Conservation (phyloP, 1,139 yeast species). For the Diutina mesorugosa region DNA sequence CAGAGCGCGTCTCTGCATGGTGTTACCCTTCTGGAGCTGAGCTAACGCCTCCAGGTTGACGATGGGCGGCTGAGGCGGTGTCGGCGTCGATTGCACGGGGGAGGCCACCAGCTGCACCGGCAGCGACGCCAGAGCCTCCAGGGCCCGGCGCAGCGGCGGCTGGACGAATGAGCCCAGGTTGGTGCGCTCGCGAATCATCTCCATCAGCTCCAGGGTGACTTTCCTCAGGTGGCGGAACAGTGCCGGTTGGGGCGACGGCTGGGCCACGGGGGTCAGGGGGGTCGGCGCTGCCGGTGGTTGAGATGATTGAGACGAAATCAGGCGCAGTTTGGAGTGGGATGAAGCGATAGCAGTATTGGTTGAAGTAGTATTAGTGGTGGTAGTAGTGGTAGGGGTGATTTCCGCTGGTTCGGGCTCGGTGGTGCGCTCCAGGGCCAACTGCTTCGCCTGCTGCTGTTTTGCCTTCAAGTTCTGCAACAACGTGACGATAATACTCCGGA, state of each 20-base stretch:
- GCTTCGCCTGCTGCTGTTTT: constrained; percentile 51
- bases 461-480: constrained; percentile 68
- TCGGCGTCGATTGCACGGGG: neutral
- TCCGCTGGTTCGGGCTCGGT: neutral
- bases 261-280: neutral
- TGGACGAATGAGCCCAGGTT: neutral
- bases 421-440: constrained; percentile 9
- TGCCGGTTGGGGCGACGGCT: neutral
- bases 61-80: neutral
- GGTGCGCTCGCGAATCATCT: neutral
- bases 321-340: neutral
- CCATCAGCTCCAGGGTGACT: neutral
- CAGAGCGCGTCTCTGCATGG: constrained; percentile 82
- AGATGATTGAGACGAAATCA: neutral
- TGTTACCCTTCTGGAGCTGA: constrained; percentile 69
- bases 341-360: neutral
- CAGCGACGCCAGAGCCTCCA: neutral
- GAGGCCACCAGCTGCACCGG: neutral
- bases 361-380: neutral
- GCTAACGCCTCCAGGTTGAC: constrained; percentile 34
- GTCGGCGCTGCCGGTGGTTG: neutral
- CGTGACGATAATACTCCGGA: constrained; percentile 76
- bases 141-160: neutral
- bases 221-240: neutral
- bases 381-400: neutral